phyloP scores from a whole-genome alignment of 148 eudicot species.

The Rhododendron griersonianum region DNA sequence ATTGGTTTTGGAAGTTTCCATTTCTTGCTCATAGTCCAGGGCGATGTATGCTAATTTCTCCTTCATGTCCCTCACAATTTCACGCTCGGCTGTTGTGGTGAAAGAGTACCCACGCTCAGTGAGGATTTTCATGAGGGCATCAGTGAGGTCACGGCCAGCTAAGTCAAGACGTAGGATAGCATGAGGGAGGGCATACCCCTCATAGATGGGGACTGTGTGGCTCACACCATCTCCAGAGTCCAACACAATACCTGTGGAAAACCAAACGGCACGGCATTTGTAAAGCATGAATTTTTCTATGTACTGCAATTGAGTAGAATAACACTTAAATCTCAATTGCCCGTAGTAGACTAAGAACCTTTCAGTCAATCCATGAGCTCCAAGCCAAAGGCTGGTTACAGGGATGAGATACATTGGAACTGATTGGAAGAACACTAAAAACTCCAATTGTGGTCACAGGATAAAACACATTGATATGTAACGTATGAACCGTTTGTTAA shows the following conservation, averaged over 20 bases:
- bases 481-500: not conserved
- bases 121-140: conserved; percentile 26
- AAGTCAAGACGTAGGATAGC: conserved; percentile 50
- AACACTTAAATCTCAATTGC: not conserved
- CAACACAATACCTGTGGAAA: conserved; percentile 38
- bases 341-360: not conserved
- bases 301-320: not conserved
- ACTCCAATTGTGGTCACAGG: not conserved
- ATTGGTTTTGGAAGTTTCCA: conserved; percentile 55
- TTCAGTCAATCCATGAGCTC: not conserved
- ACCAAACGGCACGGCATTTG: not conserved
- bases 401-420: not conserved
- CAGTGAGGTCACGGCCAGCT: conserved; percentile 61
- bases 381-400: not conserved
- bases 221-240: not conserved
- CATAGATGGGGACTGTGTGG: not conserved
- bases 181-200: not conserved
- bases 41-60: conserved; percentile 54
- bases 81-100: conserved; percentile 54
- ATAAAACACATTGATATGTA: not conserved
- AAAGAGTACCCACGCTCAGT: conserved; percentile 10
- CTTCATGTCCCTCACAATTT: conserved; percentile 61
- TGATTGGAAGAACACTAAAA: not conserved
- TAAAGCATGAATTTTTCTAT: not conserved
- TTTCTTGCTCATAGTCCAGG: conserved; percentile 55